Evolutionary conservation across 495 filamentous ascomycete species (phyloP), one percentile per base, ranked within the genome.

Genomic region (Aspergillus cavernicola): DNA sequence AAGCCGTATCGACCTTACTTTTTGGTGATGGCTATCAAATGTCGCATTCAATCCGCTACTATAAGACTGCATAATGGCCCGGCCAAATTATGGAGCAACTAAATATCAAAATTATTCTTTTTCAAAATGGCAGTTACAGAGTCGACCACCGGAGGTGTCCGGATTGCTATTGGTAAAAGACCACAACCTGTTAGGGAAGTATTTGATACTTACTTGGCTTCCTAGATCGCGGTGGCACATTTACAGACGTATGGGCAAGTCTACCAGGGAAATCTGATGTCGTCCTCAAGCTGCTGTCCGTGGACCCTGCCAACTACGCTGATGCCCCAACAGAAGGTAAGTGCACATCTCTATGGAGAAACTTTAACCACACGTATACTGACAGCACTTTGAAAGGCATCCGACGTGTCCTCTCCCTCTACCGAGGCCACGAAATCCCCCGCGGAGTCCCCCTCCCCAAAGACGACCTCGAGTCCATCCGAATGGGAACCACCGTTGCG

Each of bases 401-500:
- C 10, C 42, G 42, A 19, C 42, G 42, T 1, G 42, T 46, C 11
- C 42, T 46, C 8, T 46, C 42, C 8, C 42, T 46, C 15, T 20
- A 46, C 28, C 18, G 16, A 8, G 28, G 28, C 15, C 15, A 20
- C 5, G 42, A 46, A 16, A 46, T 46, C 15, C 28, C 42, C 42
- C 42, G 42, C 28, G 42, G 42, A 5, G 28, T 33, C 28, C 42
- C 42, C 26, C 28, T 77, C 68, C 35, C 36, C 52, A 37, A 65
- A 68, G 20, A 39, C 65, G 15, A n/a, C 28, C 39, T 56, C 26
- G 74, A 50, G 58, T 77, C 43, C 16, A 70, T 45, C 38, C 82
- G 83, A 49, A 90, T 92, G 86, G 87, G 87, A n/a, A 92, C 87
- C 13, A 92, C 88, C 5, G 86, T 92, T 16, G 88, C 87, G 2